Conservation (phyloP, 768 basidiomycete genomes). For the Chlorophyllum brunneum region DNA sequence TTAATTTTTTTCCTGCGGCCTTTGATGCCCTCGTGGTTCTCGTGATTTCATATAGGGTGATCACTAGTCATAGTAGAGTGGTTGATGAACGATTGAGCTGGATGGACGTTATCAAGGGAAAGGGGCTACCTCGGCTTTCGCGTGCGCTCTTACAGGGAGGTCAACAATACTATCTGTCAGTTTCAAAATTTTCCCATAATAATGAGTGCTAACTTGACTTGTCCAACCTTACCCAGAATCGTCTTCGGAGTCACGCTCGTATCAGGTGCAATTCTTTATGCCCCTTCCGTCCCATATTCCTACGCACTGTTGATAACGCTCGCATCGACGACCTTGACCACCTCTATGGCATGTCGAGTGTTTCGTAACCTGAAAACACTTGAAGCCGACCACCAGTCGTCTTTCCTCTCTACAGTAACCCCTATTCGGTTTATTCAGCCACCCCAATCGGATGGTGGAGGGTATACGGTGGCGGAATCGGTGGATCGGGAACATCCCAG, state of each 20-base stretch:
- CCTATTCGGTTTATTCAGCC: too few relatives aligned
- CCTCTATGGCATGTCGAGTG: conserved; percentile 2
- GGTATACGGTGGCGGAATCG: too few relatives aligned
- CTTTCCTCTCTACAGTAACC: too few relatives aligned
- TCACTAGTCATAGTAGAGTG: background rate
- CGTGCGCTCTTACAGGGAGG: background rate
- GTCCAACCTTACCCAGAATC: background rate
- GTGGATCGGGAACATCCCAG: too few relatives aligned
- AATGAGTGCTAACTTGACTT: background rate
- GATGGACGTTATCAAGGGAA: background rate
- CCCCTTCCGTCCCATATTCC: background rate
- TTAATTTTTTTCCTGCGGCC: background rate
- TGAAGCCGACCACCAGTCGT: too few relatives aligned
- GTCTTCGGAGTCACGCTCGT: background rate
- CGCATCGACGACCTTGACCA: background rate
- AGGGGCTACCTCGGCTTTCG: background rate
- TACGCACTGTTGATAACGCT: background rate
- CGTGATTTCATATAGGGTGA: background rate
- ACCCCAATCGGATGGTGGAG: too few relatives aligned
- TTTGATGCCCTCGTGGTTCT: background rate
- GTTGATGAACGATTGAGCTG: background rate
- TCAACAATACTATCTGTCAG: conserved; percentile 1
- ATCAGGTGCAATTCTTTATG: background rate
- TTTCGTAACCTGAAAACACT: too few relatives aligned
- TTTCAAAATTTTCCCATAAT: background rate